Evolutionary conservation across 352 stramenopile species (phyloP).

Genomic region (Thalassiosira exigua): DNA sequence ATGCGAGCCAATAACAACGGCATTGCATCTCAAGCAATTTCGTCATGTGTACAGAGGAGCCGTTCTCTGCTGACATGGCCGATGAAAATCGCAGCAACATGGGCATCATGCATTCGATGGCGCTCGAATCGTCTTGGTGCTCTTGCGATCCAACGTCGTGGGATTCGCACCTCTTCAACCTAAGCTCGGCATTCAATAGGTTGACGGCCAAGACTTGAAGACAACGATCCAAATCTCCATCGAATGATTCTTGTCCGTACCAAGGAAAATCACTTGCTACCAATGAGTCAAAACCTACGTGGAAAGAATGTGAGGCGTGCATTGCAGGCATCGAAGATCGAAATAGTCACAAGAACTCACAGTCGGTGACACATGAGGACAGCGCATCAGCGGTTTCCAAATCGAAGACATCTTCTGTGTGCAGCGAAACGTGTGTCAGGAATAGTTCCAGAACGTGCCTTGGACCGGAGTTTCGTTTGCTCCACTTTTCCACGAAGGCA

Average conservation of each 20-base stretch:
- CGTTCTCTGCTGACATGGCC: conserved; percentile 35
- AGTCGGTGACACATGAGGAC: conserved; percentile 65
- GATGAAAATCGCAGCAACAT: conserved; percentile 62
- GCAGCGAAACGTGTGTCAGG: conserved; percentile 68
- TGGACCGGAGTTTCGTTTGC: conserved; percentile 66
- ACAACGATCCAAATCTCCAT: conserved; percentile 13
- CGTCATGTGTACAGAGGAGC: background rate
- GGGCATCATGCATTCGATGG: conserved; percentile 64
- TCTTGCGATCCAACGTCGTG: conserved; percentile 50
- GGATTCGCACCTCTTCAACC: conserved; percentile 71
- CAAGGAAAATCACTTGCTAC: conserved; percentile 30
- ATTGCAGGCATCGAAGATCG: conserved; percentile 7
- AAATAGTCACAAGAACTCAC: conserved; percentile 39
- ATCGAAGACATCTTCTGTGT: conserved; percentile 69
- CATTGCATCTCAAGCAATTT: conserved; percentile 49
- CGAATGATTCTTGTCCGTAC: conserved; percentile 44
- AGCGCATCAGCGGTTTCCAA: conserved; percentile 55
- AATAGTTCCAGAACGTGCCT: conserved; percentile 67
- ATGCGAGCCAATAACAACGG: conserved; percentile 73
- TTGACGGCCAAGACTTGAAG: conserved; percentile 74
- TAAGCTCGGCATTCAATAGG: conserved; percentile 74
- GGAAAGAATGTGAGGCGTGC: conserved; percentile 18
- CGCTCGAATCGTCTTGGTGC: conserved; percentile 64
- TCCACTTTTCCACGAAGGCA: conserved; percentile 64
- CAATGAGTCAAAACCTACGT: background rate